phyloP scores from a whole-genome alignment of 108 stramenopile species.

The Cyclotella kingstonii region DNA sequence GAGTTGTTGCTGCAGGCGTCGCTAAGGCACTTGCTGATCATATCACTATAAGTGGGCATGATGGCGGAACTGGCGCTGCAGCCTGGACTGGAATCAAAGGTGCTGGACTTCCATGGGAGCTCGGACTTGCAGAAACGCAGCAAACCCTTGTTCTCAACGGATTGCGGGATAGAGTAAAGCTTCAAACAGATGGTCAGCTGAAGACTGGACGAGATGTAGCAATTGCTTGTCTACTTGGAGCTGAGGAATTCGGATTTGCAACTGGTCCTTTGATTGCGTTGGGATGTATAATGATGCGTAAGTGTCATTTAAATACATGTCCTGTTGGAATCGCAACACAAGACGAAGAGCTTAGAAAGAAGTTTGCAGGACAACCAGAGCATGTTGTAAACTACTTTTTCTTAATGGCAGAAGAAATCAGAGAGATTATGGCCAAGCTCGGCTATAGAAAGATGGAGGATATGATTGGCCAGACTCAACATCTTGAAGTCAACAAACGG shows the following conservation, averaged over 20 bases:
- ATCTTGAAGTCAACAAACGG: conserved; percentile 84
- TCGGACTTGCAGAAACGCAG: conserved; percentile 95
- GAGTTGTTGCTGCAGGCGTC: conserved; percentile 95
- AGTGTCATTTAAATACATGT: conserved; percentile 97
- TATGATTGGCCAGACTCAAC: conserved; percentile 94
- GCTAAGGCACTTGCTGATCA: conserved; percentile 95
- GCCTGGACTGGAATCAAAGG: conserved; percentile 95
- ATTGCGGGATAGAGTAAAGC: conserved; percentile 85
- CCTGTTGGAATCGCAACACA: conserved; percentile 96
- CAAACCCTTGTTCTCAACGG: conserved; percentile 93
- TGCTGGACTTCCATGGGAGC: conserved; percentile 93
- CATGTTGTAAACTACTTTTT: conserved; percentile 98
- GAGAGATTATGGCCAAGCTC: conserved; percentile 93
- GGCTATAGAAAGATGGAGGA: conserved; percentile 95
- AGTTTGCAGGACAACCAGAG: conserved; percentile 96
- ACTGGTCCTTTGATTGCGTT: conserved; percentile 93
- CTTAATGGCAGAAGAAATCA: conserved; percentile 92
- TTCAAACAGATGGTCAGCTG: conserved; percentile 94
- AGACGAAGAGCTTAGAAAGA: conserved; percentile 93
- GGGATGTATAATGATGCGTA: conserved; percentile 97
- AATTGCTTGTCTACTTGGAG: conserved; percentile 90
- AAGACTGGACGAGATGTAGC: conserved; percentile 94
- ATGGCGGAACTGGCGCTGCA: conserved; percentile 95
- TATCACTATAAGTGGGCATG: conserved; percentile 90
- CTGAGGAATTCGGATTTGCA: conserved; percentile 93